Evolutionary conservation across 192 early-diverging fungal genomes (phyloP).

Genomic region (Rhizoclosmatium sp.): DNA sequence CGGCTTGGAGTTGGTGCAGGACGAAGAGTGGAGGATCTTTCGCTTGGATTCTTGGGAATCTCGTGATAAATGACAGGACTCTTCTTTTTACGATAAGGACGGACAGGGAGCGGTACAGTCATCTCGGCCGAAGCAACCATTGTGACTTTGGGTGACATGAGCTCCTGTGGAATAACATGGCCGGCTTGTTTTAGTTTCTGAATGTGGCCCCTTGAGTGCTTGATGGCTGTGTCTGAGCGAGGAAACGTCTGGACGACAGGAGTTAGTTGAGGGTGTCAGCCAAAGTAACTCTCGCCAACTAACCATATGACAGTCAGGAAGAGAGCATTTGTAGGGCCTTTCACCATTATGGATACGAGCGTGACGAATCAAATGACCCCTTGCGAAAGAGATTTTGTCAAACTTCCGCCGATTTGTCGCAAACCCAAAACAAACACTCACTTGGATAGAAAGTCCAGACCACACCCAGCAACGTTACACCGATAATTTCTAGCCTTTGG

Average conservation of each 20-base stretch:
- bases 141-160: background rate
- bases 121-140: background rate
- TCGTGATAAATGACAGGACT: no score
- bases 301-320: conserved; percentile 23
- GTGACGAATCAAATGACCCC: conserved; percentile 32
- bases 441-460: conserved; percentile 24
- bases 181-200: conserved; percentile 19
- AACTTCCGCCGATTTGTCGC: background rate
- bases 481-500: conserved; percentile 21
- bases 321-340: conserved; percentile 28
- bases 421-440: background rate
- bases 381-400: background rate
- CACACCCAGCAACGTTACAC: conserved; percentile 16
- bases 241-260: conserved; percentile 13
- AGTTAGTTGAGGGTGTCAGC: background rate
- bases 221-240: conserved; percentile 26
- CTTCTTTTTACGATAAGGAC: conserved; percentile 2
- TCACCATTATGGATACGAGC: conserved; percentile 23
- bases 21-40: no score
- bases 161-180: conserved; percentile 6
- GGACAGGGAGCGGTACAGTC: background rate
- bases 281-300: background rate
- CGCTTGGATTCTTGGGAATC: no score
- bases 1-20: background rate
- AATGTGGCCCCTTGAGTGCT: conserved; percentile 24